Conservation (phyloP, 805 yeast genomes). For the Kregervanrija delftensis region DNA sequence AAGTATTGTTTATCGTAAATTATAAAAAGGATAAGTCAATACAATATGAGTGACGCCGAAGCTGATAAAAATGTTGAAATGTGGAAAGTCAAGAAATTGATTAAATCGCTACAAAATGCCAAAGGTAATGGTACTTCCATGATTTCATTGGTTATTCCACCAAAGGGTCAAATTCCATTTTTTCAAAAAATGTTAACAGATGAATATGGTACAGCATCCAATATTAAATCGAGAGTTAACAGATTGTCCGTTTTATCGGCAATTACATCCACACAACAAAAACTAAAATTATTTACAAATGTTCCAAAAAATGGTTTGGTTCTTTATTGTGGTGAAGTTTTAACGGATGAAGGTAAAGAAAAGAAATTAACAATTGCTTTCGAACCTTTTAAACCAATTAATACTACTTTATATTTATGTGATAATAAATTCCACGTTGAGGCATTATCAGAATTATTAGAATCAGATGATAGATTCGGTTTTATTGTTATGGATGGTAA, state of each 20-base stretch:
- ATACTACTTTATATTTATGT: slow-evolving; percentile 92
- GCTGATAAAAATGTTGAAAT: slow-evolving; percentile 96
- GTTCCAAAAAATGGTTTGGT: slow-evolving; percentile 96
- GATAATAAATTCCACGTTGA: slow-evolving; percentile 98
- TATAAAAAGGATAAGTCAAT: not conserved
- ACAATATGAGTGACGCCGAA: slow-evolving; percentile 55
- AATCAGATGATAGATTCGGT: slow-evolving; percentile 94
- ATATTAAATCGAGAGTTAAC: slow-evolving; percentile 96
- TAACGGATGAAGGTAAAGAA: slow-evolving; percentile 96
- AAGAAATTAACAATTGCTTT: slow-evolving; percentile 94
- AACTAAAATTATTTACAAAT: slow-evolving; percentile 77
- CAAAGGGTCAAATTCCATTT: slow-evolving; percentile 87
- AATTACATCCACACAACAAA: slow-evolving; percentile 96
- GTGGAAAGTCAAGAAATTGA: slow-evolving; percentile 96
- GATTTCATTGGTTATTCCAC: slow-evolving; percentile 95
- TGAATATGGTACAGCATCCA: slow-evolving; percentile 98
- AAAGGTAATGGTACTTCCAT: slow-evolving; percentile 99
- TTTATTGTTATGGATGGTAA: slow-evolving; percentile 99
- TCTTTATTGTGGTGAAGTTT: slow-evolving; percentile 95
- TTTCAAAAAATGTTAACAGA: slow-evolving; percentile 89
- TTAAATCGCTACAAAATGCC: slow-evolving; percentile 81
- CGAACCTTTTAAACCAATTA: slow-evolving; percentile 98
- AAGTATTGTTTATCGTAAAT: no score
- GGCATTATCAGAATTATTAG: slow-evolving; percentile 87
- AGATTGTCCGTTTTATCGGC: slow-evolving; percentile 93